phyloP scores from a whole-genome alignment of 192 early-diverging fungal species.

The Piromyces sp. region DNA sequence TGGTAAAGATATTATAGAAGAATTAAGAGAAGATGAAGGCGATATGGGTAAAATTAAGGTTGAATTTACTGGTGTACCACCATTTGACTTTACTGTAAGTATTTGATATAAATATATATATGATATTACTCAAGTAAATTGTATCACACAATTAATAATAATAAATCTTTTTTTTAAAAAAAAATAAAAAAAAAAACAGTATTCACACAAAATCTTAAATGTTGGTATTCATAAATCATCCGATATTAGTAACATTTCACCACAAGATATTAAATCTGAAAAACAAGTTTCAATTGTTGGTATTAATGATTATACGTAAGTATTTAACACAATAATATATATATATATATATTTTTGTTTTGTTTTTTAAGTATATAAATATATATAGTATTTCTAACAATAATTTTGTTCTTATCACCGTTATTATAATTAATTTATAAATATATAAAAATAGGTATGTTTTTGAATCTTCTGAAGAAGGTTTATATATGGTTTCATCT shows the following conservation, averaged over 20 bases:
- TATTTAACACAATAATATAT: too few species aligned
- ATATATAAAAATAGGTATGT: not conserved
- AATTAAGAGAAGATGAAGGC: slow-evolving; percentile 45
- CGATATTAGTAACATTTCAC: not conserved
- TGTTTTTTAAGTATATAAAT: too few species aligned
- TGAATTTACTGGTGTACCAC: slow-evolving; percentile 41
- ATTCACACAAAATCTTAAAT: not conserved
- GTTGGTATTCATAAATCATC: not conserved
- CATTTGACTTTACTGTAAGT: slow-evolving; percentile 44
- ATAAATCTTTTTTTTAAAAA: too few species aligned
- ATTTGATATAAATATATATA: not conserved
- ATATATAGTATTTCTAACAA: too few species aligned
- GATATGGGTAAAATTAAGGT: slow-evolving; percentile 31
- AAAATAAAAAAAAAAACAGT: not conserved
- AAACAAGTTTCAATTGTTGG: not conserved
- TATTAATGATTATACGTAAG: not conserved
- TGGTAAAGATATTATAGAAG: slow-evolving; percentile 42
- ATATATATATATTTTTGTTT: too few species aligned
- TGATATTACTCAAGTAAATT: too few species aligned
- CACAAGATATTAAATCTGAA: not conserved
- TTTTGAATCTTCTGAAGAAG: not conserved
- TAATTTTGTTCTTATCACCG: too few species aligned
- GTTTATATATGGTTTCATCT: not conserved
- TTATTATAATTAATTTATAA: too few species aligned
- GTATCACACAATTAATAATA: too few species aligned